These are phyloP conservation scores for Evansstolkia leycettana DNA, from an alignment of 495 filamentous ascomycete genomes.

Conservation along the genomic window DNA sequence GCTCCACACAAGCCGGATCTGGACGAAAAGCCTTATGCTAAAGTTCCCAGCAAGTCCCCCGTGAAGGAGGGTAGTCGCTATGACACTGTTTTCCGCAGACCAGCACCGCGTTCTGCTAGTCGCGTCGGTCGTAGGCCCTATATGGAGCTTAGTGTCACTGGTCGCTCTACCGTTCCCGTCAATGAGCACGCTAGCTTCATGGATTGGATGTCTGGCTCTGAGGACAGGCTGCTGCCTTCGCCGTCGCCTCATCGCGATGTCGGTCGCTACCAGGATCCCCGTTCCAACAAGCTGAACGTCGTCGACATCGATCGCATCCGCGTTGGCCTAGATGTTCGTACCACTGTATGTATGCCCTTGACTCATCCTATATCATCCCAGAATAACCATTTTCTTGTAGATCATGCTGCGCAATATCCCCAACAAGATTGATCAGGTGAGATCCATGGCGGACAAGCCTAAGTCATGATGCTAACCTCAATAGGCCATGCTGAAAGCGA, in stretches of 20 bases:
- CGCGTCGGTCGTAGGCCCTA: constrained; percentile 11
- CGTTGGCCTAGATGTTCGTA: constrained; percentile 56
- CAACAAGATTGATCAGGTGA: constrained; percentile 70
- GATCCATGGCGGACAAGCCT: background rate
- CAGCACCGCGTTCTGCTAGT: constrained; percentile 5
- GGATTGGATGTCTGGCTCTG: constrained; percentile 18
- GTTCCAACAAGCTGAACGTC: constrained; percentile 44
- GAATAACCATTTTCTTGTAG: constrained; percentile 28
- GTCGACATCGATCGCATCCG: constrained; percentile 56
- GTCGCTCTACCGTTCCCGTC: constrained; percentile 23
- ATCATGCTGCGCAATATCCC: constrained; percentile 97
- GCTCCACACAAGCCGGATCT: constrained; percentile 14
- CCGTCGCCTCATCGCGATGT: constrained; percentile 10
- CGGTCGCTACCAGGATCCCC: constrained; percentile 13
- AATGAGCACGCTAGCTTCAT: constrained; percentile 19
- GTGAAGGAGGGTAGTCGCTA: constrained; percentile 4
- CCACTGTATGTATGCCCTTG: constrained; percentile 45
- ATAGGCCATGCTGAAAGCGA: constrained; percentile 54
- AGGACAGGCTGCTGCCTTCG: constrained; percentile 12
- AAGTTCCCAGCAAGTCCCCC: constrained; percentile 7
- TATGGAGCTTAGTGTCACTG: constrained; percentile 25
- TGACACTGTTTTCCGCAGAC: constrained; percentile 6
- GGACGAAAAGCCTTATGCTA: constrained; percentile 5
- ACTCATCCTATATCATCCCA: constrained; percentile 3
- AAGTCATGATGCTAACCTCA: constrained; percentile 4